A percentile compares a stretch with the other conserved stretches of the same genome.
These are phyloP conservation scores for Nicotiana attenuata DNA, from an alignment of 257 asterid genomes.

Conservation along the genomic window DNA sequence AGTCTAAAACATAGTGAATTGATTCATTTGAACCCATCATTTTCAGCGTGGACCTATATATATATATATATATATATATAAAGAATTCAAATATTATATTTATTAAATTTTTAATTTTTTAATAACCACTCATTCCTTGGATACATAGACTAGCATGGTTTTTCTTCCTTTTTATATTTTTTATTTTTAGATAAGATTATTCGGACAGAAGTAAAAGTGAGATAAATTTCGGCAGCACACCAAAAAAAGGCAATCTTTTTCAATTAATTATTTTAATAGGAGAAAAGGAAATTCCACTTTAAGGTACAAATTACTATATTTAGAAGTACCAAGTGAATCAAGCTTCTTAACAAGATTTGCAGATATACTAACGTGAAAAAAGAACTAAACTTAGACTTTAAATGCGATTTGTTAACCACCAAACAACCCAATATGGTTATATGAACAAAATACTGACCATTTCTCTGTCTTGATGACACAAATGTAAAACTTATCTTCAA, in stretches of 20 bases:
- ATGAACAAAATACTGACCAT: not conserved
- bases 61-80: too few relatives aligned
- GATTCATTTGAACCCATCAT: too few relatives aligned
- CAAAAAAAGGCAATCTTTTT: not conserved
- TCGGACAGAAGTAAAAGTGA: not conserved
- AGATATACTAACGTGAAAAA: not conserved
- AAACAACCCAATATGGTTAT: not conserved
- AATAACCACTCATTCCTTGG: too few relatives aligned
- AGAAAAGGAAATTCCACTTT: conserved; percentile 1
- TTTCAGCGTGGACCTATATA: too few relatives aligned
- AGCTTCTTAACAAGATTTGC: not conserved
- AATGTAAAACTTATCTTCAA: not conserved
- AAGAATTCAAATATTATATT: too few relatives aligned
- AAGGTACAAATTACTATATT: conserved; percentile 1
- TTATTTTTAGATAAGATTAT: not conserved
- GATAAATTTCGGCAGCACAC: not conserved
- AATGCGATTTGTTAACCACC: not conserved
- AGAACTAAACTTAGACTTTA: not conserved
- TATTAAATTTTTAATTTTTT: too few relatives aligned
- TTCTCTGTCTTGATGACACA: not conserved
- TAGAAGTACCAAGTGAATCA: not conserved
- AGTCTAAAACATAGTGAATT: too few relatives aligned
- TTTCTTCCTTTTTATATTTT: too few relatives aligned
- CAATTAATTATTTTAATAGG: not conserved
- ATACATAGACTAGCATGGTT: too few relatives aligned